A percentile compares a stretch with the other conserved stretches of the same genome.
These are phyloP conservation scores for Zygoascus flipseniorum DNA, from an alignment of 805 yeast species.

Conservation along the genomic window DNA sequence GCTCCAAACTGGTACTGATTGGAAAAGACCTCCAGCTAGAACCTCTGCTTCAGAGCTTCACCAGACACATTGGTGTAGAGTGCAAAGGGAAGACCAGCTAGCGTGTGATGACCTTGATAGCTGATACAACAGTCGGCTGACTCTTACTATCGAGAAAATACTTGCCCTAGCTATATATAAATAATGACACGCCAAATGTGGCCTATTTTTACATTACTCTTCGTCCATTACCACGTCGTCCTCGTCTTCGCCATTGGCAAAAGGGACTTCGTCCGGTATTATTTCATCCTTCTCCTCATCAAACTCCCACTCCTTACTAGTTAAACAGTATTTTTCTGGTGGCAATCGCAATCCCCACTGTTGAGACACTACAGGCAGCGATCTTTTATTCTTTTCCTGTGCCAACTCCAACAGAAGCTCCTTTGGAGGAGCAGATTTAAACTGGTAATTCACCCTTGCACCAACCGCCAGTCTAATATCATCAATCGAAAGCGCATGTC, in stretches of 20 bases:
- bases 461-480: constrained; percentile 89
- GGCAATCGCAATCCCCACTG: constrained; percentile 90
- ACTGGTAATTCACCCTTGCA: constrained; percentile 90
- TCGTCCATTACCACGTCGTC: constrained; percentile 1
- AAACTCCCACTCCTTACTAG: constrained; percentile 69
- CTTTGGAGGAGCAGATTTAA: constrained; percentile 92
- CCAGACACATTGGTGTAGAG: background rate
- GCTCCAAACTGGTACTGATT: constrained; percentile 58
- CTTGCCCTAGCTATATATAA: no score
- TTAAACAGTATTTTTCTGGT: constrained; percentile 93
- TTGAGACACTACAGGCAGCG: constrained; percentile 85
- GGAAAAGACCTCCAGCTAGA: constrained; percentile 51
- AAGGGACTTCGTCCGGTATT: constrained; percentile 12
- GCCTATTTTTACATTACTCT: background rate
- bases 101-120: no score
- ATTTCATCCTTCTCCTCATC: constrained; percentile 38
- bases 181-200: no score
- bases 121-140: no score
- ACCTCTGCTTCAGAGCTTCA: constrained; percentile 8
- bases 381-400: constrained; percentile 79
- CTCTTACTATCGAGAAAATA: no score
- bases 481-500: constrained; percentile 62
- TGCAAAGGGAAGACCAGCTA: no score
- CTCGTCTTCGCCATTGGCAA: constrained; percentile 37
- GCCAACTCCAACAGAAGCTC: constrained; percentile 87